These are phyloP conservation scores for Plasmopara viticola DNA, from an alignment of 352 stramenopile species.

Conservation along the genomic window DNA sequence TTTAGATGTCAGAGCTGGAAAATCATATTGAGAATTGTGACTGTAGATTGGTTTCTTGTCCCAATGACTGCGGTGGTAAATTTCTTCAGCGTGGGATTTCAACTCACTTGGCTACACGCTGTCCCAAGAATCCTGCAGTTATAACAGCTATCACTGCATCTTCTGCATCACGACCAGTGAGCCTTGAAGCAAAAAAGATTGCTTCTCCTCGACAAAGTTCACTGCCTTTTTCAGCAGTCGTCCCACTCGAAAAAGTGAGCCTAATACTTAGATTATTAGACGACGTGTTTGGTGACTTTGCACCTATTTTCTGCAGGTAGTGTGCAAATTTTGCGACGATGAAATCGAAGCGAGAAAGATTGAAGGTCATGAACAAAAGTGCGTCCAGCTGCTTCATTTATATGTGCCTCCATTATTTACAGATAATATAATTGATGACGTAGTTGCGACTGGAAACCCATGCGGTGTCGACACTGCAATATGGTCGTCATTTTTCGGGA, in stretches of 20 bases:
- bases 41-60: conserved; percentile 67
- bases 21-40: conserved; percentile 81
- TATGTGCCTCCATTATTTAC: neutral
- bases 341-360: conserved; percentile 48
- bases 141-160: conserved; percentile 1
- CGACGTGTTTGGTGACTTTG: neutral
- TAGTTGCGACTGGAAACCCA: conserved; percentile 75
- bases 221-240: neutral
- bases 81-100: conserved; percentile 70
- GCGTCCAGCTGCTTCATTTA: neutral
- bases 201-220: neutral
- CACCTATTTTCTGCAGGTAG: conserved; percentile 18
- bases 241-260: conserved; percentile 13
- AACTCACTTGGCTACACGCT: conserved; percentile 70
- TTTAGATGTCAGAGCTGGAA: conserved; percentile 59
- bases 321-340: conserved; percentile 82
- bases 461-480: conserved; percentile 74
- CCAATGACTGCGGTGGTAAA: conserved; percentile 72
- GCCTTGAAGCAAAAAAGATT: conserved; percentile 12
- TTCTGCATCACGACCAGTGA: conserved; percentile 1
- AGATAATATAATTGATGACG: neutral
- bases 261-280: neutral
- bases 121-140: conserved; percentile 31
- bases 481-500: conserved; percentile 77
- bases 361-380: conserved; percentile 60